Evolutionary conservation across 257 asterid genomes (phyloP).

Genomic region (Catharanthus roseus): DNA sequence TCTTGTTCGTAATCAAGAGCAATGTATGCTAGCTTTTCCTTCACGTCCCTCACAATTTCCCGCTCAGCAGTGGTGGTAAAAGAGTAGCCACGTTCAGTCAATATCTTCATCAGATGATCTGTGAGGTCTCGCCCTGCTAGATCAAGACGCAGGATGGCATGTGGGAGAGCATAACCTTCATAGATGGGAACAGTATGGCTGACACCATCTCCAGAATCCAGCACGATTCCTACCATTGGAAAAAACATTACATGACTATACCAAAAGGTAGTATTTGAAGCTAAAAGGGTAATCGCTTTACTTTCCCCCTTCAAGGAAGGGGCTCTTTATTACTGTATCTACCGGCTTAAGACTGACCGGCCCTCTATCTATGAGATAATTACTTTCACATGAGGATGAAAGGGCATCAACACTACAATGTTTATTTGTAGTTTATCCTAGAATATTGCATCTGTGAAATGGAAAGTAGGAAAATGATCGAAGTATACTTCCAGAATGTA

Average conservation of each 20-base stretch:
- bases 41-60: constrained; percentile 45
- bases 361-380: not conserved
- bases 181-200: constrained; percentile 34
- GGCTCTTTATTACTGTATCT: not conserved
- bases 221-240: constrained; percentile 21
- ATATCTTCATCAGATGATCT: constrained; percentile 37
- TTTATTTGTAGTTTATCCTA: too few species aligned
- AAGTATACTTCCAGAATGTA: not conserved
- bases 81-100: constrained; percentile 42
- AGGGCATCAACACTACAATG: too few species aligned
- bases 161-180: constrained; percentile 39
- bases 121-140: constrained; percentile 48
- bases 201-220: constrained; percentile 30
- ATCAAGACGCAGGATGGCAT: constrained; percentile 48
- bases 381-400: too few species aligned
- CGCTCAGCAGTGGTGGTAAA: constrained; percentile 48
- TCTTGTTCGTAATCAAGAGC: constrained; percentile 40
- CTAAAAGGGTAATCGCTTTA: too few species aligned
- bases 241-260: not conserved
- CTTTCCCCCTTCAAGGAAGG: not conserved
- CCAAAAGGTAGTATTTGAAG: too few species aligned
- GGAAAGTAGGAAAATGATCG: too few species aligned
- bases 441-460: too few species aligned
- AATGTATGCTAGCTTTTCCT: constrained; percentile 41
- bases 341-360: not conserved